Conservation (phyloP, 176 grass and related monocot species). For the Dactylis glomerata region DNA sequence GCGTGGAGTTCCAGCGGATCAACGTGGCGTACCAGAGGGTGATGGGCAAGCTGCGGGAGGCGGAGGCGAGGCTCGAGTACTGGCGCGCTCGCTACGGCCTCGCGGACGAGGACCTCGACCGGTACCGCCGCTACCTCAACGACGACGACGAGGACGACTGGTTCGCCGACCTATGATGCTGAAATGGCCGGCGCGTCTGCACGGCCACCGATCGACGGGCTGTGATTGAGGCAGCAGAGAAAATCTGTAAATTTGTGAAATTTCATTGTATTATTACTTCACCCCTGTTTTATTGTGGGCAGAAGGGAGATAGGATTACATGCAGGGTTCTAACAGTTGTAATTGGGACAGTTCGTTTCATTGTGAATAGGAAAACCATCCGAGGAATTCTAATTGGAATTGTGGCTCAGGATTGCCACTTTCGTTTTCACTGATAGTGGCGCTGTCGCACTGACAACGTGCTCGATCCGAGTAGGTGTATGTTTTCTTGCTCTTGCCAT, state of each 20-base stretch:
- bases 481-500: neutral
- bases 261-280: neutral
- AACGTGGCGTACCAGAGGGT: conserved; percentile 43
- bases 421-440: neutral
- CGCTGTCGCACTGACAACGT: neutral
- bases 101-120: conserved; percentile 4
- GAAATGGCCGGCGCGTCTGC: neutral
- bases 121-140: neutral
- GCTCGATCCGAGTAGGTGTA: neutral
- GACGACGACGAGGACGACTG: neutral
- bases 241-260: neutral
- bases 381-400: neutral
- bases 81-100: conserved; percentile 24
- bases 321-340: neutral
- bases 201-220: no score
- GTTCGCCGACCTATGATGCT: conserved; percentile 24
- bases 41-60: conserved; percentile 36
- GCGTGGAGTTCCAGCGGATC: conserved; percentile 37
- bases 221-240: no score
- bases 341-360: neutral
- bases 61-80: conserved; percentile 45
- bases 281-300: neutral
- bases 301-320: no score
- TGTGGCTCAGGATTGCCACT: neutral
- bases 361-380: neutral